Base-by-base conservation (phyloP, 306 rosid species). In the Cyamopsis tetragonoloba region DNA sequence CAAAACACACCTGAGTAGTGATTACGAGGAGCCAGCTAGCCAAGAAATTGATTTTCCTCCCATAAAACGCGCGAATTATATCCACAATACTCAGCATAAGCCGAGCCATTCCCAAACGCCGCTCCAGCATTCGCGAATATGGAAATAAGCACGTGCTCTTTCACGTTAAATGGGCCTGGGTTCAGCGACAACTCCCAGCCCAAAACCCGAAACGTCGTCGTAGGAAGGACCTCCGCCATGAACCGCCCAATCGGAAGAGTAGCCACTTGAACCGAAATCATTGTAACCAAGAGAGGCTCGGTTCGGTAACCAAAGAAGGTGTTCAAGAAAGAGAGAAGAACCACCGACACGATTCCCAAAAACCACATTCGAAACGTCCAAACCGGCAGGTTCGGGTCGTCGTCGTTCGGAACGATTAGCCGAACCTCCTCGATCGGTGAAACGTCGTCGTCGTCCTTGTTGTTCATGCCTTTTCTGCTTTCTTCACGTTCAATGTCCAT, bases 321-420 rank as follows among this genome's bases (percentile, higher is more conserved):
- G 87, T 91, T 87, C 22, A 87, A 38, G 53, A 84, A 91, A 2
- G 92, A 82, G 34, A 88, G 82, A 7, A 86, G 71, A 35, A 47
- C 46, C 15, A 89, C 88, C 0, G 87, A 84, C 12, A 64, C 0
- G 0, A 87, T 15, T 0, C 97, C 95, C 22, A 91, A 5, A 3
- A 77, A 68, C 97, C 97, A 91, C 97, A 84, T 91, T 1, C 95
- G 79, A 46, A 87, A 91, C 2, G 92, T 87, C 95, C 95, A 87
- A 0, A 91, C 80, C 1, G 92, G 95, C 1, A 72, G 79, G 9
- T 67, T 50, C 12, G 72, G 80, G 49, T 91, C 87, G 30, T 87
- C 96, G 0, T 68, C 66, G 72, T 60, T 82, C 3, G 85, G 15
- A 1, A 90, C 96, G 0, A 85, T 82, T 2, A 81, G 14, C 24